Evolutionary conservation across 2,329 filamentous ascomycete genomes (phyloP), one percentile per base, ranked within the genome.

Genomic region (Claviceps humidiphila): DNA sequence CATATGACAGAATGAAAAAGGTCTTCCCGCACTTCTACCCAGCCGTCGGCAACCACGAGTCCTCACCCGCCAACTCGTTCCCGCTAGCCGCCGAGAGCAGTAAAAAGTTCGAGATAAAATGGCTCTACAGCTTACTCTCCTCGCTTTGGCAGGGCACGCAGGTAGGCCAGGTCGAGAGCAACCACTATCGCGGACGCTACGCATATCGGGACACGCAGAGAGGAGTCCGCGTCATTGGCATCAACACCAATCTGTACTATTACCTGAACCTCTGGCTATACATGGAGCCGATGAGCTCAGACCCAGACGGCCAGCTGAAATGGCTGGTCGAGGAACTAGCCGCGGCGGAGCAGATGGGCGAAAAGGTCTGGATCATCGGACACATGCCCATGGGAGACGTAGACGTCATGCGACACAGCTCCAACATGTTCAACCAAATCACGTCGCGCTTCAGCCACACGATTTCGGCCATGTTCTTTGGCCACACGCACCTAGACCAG

Each of bases 171-270:
- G 9, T 20, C 5, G 5, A 3, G 9, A 14, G 2, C n/a, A 5
- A 14, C 2, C n/a, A 34, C 46, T 11, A 39, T 16, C 22, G 49
- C 26, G 50, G 50, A 13, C 50, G 34, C 14, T 51, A 51, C 30
- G 13, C 24, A 1, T 48, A 38, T 22, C 20, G 4, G 20, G 9
- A 24, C 1, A 7, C 17, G 4, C 4, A 24, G 3, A 17, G 9
- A 4, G 14, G 39, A 65, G 73, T 74, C 53, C 70, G 75, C n/a
- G 64, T 81, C 57, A 78, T 81, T 59, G 78, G 76, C 4, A 64
- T 80, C 57, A 80, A 76, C 65, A 79, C 74, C 26, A 77, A 80
- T 59, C 61, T 80, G 54, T 79, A 74, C 63, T 80, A 80, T 62
- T 70, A 68, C 20, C 64, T 71, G 52, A 81, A 81, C 64, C 76